phyloP scores from a whole-genome alignment of 2,329 filamentous ascomycete species.

The Pyricularia sp. region DNA sequence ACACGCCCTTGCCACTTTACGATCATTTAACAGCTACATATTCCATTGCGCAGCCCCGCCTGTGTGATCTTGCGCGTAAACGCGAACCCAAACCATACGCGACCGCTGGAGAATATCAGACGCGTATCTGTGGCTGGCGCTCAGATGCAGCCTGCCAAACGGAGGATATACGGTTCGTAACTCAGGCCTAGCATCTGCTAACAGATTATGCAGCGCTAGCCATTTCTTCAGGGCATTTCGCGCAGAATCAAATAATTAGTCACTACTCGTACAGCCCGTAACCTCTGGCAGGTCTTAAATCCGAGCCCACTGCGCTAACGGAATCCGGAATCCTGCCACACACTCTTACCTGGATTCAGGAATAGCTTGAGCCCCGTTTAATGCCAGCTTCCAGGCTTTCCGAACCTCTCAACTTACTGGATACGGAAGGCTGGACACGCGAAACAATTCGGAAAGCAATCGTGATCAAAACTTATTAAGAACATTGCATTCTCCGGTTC shows the following conservation, averaged over 20 bases:
- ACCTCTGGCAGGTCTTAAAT: neutral
- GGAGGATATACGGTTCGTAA: neutral
- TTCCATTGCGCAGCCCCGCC: neutral
- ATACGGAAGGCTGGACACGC: neutral
- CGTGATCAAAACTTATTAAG: neutral
- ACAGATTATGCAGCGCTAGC: neutral
- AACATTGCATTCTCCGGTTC: neutral
- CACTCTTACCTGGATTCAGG: neutral
- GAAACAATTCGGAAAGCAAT: neutral
- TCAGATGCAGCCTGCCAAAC: neutral
- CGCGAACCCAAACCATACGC: neutral
- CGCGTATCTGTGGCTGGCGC: neutral
- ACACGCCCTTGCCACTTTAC: neutral
- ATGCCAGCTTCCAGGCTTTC: neutral
- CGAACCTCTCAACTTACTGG: neutral
- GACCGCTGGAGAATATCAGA: neutral
- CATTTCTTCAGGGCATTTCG: neutral
- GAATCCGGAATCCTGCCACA: neutral
- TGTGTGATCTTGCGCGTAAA: neutral
- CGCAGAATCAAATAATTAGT: neutral
- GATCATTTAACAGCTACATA: neutral
- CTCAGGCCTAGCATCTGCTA: neutral
- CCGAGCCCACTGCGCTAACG: neutral
- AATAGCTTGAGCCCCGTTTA: neutral
- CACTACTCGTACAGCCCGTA: neutral